These are phyloP conservation scores for Rhododendron simsii DNA, from an alignment of 148 eudicot species.

Conservation along the genomic window DNA sequence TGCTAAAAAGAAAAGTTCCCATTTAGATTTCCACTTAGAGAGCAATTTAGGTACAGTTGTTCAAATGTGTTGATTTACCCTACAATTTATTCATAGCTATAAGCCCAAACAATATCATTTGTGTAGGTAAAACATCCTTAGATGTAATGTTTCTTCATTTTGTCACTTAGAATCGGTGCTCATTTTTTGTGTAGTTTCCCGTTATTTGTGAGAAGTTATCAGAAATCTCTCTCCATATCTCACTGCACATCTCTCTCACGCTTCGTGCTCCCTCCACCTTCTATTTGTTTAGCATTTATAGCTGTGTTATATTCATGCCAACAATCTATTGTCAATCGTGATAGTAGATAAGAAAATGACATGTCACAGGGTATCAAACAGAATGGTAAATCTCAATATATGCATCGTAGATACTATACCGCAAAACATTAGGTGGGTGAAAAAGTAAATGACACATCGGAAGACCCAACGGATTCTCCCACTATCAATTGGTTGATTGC, in stretches of 20 bases:
- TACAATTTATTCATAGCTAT: no score
- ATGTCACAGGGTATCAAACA: background rate
- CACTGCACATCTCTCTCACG: background rate
- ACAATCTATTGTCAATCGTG: background rate
- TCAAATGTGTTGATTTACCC: background rate
- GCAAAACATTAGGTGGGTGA: background rate
- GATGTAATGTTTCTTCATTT: background rate
- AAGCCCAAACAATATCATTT: no score
- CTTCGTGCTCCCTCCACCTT: background rate
- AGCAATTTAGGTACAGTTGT: background rate
- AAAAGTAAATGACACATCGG: background rate
- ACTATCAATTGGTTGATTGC: background rate
- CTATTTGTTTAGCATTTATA: background rate
- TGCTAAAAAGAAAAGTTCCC: background rate
- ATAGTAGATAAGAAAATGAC: background rate
- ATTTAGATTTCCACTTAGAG: background rate
- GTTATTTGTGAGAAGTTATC: background rate
- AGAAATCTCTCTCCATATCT: background rate
- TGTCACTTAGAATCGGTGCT: background rate
- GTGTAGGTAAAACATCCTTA: no score
- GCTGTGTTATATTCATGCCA: background rate
- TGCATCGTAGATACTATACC: background rate
- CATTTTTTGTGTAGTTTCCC: background rate
- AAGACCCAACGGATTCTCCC: background rate
- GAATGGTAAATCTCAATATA: background rate